A percentile compares a stretch with the other conserved stretches of the same genome.
Evolutionary conservation across 352 stramenopile genomes (phyloP).

Genomic region (Pythium monospermum): DNA sequence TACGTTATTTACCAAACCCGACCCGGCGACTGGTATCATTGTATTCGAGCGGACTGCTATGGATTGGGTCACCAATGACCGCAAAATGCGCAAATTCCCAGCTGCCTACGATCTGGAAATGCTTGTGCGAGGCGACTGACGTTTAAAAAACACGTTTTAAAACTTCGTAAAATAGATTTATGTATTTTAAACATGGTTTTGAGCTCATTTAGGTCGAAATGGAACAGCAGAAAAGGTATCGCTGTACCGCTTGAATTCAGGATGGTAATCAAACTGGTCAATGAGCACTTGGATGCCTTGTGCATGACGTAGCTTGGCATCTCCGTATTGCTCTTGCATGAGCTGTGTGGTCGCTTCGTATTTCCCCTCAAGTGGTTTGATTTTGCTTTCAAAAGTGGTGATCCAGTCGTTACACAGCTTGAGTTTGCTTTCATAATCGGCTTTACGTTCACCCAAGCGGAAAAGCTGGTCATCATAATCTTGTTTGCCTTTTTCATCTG

Average conservation of each 20-base stretch:
- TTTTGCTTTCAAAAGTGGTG: conserved; percentile 64
- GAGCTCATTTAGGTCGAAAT: conserved; percentile 56
- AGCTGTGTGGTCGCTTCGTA: conserved; percentile 68
- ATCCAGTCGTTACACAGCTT: conserved; percentile 54
- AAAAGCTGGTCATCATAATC: conserved; percentile 79
- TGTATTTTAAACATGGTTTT: not conserved
- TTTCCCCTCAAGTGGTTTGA: conserved; percentile 59
- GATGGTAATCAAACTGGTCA: conserved; percentile 88
- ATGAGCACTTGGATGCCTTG: conserved; percentile 83
- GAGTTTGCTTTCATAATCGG: conserved; percentile 55
- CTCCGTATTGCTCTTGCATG: conserved; percentile 82
- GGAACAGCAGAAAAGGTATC: conserved; percentile 83
- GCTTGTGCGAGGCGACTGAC: too few species aligned
- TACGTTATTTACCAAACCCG: conserved; percentile 39
- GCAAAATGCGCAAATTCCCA: conserved; percentile 52
- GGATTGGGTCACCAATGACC: conserved; percentile 64
- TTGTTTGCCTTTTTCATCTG: conserved; percentile 71
- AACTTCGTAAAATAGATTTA: too few species aligned
- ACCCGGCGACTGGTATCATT: conserved; percentile 10
- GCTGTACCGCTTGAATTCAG: conserved; percentile 85
- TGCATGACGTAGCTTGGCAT: conserved; percentile 80
- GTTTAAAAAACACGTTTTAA: too few species aligned
- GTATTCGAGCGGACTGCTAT: conserved; percentile 16
- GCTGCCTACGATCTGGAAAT: conserved; percentile 65
- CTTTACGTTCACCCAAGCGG: conserved; percentile 38